A percentile compares a stretch with the other conserved stretches of the same genome.
phyloP scores from a whole-genome alignment of 2,329 filamentous ascomycete species.

The Fusarium sp. region DNA sequence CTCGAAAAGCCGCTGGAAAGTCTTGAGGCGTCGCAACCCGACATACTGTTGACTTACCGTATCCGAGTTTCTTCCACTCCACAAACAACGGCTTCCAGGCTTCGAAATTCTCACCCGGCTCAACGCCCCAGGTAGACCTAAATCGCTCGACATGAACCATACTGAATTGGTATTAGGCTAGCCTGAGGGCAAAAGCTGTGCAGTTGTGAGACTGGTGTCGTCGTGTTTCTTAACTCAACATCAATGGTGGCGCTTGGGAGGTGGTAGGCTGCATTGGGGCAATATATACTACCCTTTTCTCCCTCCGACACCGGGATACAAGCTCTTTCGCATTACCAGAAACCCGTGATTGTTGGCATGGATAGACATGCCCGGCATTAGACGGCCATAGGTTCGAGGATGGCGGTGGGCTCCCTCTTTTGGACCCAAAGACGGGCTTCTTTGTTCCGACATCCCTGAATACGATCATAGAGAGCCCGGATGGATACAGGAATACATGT shows the following conservation, averaged over 20 bases:
- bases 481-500: neutral
- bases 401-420: neutral
- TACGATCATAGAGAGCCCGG: neutral
- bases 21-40: neutral
- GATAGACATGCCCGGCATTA: neutral
- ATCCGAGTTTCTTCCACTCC: neutral
- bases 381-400: neutral
- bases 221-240: neutral
- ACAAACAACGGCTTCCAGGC: neutral
- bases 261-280: neutral
- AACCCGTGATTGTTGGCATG: neutral
- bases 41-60: neutral
- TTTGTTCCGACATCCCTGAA: neutral
- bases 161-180: too few relatives aligned
- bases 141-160: neutral
- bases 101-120: neutral
- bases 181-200: neutral
- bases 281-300: neutral
- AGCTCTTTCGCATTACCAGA: too few relatives aligned
- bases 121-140: neutral
- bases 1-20: rapidly evolving
- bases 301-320: neutral
- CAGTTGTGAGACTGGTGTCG: neutral
- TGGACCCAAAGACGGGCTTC: neutral
- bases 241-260: neutral